Evolutionary conservation across 108 stramenopile species (phyloP), one percentile per base, ranked within the genome.

Genomic region (Bacterosira constricta): DNA sequence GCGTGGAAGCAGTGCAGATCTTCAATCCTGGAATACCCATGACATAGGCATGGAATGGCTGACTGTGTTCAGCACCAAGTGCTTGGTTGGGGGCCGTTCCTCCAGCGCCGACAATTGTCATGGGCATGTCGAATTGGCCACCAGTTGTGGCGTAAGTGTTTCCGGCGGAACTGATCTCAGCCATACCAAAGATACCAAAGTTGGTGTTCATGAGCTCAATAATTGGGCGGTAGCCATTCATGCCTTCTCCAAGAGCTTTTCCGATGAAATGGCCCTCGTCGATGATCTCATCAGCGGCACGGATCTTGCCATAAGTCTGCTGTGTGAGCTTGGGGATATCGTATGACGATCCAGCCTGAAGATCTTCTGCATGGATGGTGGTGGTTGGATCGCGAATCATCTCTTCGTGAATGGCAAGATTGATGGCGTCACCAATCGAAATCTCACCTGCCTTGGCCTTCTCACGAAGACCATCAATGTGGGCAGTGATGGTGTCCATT

Each of bases 151-250:
- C 98, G 62, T 87, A 98, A 26, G 98, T 98, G 87, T 98, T 98
- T 60, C 98, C 98, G 52, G 98, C 98, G 38, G 96, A 96, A 75
- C 84, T 86, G 49, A 98, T 74, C 84, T 98, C 98, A 34, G 98
- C 97, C 97, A 98, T 97, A 38, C 98, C 98, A 80, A 97, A 98
- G 77, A 98, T 98, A 60, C 98, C 98, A 75, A 98, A 98, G 89
- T 98, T 98, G 35, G 98, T 96, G 85, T 98, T 98, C 98, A 98
- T 98, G 59, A 98, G 87, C 83, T 98, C 98, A 34, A 98, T 95
- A 79, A 98, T 98, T 13, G 98, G 98, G 18, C 98, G 82, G 90
- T 97, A 98, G 25, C 98, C 98, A 65, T 98, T 98, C 91, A 98
- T 92, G 44, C 87, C 98, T 83, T 98, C 98, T 15, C 98, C 98